A percentile compares a stretch with the other conserved stretches of the same genome.
phyloP scores from a whole-genome alignment of 225 moss, liverwort and hornwort genomes.

The Ulota crispa region DNA sequence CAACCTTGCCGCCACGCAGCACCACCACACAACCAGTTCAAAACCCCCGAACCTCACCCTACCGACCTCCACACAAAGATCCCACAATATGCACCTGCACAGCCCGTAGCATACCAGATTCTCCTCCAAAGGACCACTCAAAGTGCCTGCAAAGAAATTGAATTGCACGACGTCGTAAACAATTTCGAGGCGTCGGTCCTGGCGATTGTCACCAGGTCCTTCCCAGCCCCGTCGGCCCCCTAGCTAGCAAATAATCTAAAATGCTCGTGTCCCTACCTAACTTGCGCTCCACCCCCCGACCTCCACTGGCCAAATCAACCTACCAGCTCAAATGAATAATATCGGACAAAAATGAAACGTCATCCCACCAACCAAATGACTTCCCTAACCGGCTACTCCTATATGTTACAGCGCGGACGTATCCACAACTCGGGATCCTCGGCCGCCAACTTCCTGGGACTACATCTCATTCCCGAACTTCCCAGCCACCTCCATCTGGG shows the following conservation, averaged over 20 bases:
- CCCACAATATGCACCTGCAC: not conserved
- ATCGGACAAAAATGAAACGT: conserved; percentile 31
- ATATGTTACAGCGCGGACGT: conserved; percentile 34
- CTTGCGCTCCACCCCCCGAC: conserved; percentile 4
- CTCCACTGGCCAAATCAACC: conserved; percentile 8
- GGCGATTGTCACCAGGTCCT: conserved; percentile 15
- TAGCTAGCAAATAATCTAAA: conserved; percentile 26
- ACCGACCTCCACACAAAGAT: not conserved
- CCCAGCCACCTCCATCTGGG: conserved; percentile 18
- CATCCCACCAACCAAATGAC: conserved; percentile 17
- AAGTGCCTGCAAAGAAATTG: conserved; percentile 2
- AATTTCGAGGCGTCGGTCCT: conserved; percentile 27
- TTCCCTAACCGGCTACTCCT: conserved; percentile 22
- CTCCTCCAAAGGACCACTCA: not conserved
- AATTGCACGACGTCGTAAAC: conserved; percentile 31
- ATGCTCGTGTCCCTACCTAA: conserved; percentile 27
- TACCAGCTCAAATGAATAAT: conserved; percentile 39
- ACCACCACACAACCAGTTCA: not conserved
- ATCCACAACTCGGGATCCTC: conserved; percentile 18
- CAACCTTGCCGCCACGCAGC: not conserved
- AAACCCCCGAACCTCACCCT: not conserved
- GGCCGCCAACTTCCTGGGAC: not conserved
- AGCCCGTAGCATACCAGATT: not conserved
- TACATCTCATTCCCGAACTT: conserved; percentile 9
- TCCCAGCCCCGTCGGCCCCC: not conserved